Conservation (phyloP, 257 asterid species). For the Solanum neorickii region DNA sequence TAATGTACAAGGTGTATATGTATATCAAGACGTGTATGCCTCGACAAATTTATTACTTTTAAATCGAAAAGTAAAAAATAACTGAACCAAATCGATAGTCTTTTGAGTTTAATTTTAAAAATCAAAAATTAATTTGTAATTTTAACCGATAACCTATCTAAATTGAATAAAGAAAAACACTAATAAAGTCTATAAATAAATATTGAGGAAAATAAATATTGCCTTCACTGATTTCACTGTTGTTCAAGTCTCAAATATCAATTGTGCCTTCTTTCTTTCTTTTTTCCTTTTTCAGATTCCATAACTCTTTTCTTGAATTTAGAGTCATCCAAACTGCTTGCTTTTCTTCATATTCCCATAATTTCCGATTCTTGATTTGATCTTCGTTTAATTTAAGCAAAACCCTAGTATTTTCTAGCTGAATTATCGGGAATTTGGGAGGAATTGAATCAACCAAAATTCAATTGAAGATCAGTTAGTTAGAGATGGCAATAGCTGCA, state of each 20-base stretch:
- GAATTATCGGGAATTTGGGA: not conserved
- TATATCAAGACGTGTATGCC: too few species aligned
- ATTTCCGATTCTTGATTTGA: not conserved
- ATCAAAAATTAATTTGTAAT: too few species aligned
- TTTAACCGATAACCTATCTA: too few species aligned
- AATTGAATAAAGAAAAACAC: too few species aligned
- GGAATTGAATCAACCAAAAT: not conserved
- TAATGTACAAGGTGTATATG: too few species aligned
- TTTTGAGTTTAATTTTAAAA: too few species aligned
- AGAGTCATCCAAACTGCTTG: not conserved
- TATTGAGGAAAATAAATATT: not conserved
- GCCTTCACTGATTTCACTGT: not conserved
- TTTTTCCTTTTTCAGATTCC: not conserved
- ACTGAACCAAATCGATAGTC: too few species aligned
- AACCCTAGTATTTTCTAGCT: not conserved
- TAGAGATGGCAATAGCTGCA: conserved; percentile 33
- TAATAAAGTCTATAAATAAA: too few species aligned
- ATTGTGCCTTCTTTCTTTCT: not conserved
- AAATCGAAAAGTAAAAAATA: too few species aligned
- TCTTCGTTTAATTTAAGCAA: not conserved
- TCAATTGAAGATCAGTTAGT: not conserved
- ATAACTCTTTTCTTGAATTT: not conserved
- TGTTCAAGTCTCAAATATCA: not conserved
- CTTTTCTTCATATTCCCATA: not conserved
- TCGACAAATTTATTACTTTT: too few species aligned